phyloP scores from a whole-genome alignment of 164 flowering plant genomes.

The Aristolochia fimbriata region DNA sequence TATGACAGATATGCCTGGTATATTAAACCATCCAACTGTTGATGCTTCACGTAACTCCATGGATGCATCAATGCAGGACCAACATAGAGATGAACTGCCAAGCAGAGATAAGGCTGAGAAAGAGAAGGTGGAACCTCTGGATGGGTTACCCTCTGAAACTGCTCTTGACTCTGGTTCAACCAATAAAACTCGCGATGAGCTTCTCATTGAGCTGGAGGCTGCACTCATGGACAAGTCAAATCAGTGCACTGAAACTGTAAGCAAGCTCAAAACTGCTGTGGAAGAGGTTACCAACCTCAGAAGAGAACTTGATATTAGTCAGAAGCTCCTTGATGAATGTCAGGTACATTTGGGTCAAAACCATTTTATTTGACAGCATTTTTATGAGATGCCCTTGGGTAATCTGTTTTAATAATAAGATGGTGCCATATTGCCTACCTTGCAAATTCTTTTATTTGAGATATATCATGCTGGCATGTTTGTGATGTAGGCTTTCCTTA shows the following conservation, averaged over 20 bases:
- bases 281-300: slow-evolving; percentile 57
- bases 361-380: background rate
- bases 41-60: slow-evolving; percentile 15
- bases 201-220: slow-evolving; percentile 46
- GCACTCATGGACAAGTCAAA: slow-evolving; percentile 52
- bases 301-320: slow-evolving; percentile 60
- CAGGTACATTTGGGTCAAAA: slow-evolving; percentile 42
- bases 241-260: slow-evolving; percentile 48
- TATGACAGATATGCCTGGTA: slow-evolving; percentile 69
- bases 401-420: no score
- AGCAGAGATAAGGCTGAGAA: slow-evolving; percentile 31
- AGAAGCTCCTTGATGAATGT: slow-evolving; percentile 79
- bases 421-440: no score
- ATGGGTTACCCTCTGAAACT: slow-evolving; percentile 25
- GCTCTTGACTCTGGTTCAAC: slow-evolving; percentile 24
- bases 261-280: slow-evolving; percentile 46
- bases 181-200: slow-evolving; percentile 25
- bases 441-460: no score
- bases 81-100: slow-evolving; percentile 41
- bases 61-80: slow-evolving; percentile 83
- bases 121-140: slow-evolving; percentile 33
- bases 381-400: background rate
- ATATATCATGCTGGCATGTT: no score
- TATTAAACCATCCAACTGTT: slow-evolving; percentile 32
- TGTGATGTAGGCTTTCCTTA: no score